Conservation (phyloP, 129 eudicot species). For the Tagetes patula region DNA sequence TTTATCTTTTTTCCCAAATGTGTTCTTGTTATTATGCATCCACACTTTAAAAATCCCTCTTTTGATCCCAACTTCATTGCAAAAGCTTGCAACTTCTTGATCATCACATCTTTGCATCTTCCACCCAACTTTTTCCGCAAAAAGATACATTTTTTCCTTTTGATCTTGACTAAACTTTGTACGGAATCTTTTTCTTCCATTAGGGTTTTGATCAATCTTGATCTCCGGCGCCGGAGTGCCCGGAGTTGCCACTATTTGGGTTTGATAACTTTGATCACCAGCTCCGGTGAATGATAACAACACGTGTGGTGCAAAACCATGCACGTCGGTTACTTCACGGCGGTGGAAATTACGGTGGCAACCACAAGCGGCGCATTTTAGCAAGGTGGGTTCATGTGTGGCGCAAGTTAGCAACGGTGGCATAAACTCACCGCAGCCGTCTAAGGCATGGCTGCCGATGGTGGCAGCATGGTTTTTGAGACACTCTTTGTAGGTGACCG, state of each 20-base stretch:
- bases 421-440: conserved; percentile 94
- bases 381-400: conserved; percentile 51
- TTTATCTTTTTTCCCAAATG: conserved; percentile 44
- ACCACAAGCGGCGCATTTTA: conserved; percentile 86
- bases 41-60: conserved; percentile 80
- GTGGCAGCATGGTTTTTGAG: conserved; percentile 78
- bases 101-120: conserved; percentile 68
- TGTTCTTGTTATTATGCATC: conserved; percentile 90
- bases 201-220: conserved; percentile 41
- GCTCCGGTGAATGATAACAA: conserved; percentile 40
- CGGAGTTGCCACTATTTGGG: conserved; percentile 43
- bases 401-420: conserved; percentile 39
- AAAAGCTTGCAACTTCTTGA: conserved; percentile 47
- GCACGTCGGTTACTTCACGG: conserved; percentile 40
- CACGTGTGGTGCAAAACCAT: conserved; percentile 37
- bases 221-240: conserved; percentile 59
- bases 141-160: conserved; percentile 67
- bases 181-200: conserved; percentile 66
- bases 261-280: conserved; percentile 15
- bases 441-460: conserved; percentile 80
- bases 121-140: conserved; percentile 76
- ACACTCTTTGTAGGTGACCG: conserved; percentile 55
- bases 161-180: conserved; percentile 78
- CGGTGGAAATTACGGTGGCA: conserved; percentile 98
- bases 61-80: conserved; percentile 64